Evolutionary conservation across 2,329 filamentous ascomycete species (phyloP), one percentile per base, ranked within the genome.

Genomic region (Sphaerulina vaccinii): DNA sequence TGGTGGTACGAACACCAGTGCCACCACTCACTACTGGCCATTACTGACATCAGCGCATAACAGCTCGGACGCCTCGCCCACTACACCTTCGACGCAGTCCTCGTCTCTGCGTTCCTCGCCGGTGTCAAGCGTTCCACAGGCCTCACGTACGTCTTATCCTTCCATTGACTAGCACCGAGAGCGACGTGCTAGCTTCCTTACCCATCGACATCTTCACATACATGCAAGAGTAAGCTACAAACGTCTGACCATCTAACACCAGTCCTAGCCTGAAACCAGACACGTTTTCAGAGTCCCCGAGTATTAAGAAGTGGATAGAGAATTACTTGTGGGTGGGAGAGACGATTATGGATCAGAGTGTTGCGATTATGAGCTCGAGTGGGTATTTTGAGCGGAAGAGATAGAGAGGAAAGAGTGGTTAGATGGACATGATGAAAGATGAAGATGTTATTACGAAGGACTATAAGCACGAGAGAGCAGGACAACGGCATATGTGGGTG

Each of bases 111-210:
- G 58, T 92, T 97, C 71, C 85, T 99, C 62, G 93, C 93, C 33
- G 93, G 93, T 67, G 91, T 99, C 79, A 95, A 95, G 77, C 90
- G 93, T 64, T 96, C 92, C 60, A 97, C 93, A 56, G 93, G 93
- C 67, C 80, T 99, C 75, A 96, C 91, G 93, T 99, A 88, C 82
- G 88, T 87, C 62, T 49, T 36, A 21, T 35, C 13, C 45, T 58
- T 42, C 13, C 37, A 45, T 21, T 27, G 23, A n/a, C 36, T 37
- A 43, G 8, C n/a, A 13, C 32, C 10, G 16, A n/a, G 19, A 22
- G 10, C 27, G n/a, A 7, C 16, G 11, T 5, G n/a, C 21, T 32
- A 45, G 43, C 56, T 29, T 27, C 22, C 49, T 9, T 21, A 15
- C 45, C n/a, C 13, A 18, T 29, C 46, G n/a, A 51, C 16, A 19